These are phyloP conservation scores for Thalia dealbata DNA, from an alignment of 176 grass and related monocot species.

Conservation along the genomic window DNA sequence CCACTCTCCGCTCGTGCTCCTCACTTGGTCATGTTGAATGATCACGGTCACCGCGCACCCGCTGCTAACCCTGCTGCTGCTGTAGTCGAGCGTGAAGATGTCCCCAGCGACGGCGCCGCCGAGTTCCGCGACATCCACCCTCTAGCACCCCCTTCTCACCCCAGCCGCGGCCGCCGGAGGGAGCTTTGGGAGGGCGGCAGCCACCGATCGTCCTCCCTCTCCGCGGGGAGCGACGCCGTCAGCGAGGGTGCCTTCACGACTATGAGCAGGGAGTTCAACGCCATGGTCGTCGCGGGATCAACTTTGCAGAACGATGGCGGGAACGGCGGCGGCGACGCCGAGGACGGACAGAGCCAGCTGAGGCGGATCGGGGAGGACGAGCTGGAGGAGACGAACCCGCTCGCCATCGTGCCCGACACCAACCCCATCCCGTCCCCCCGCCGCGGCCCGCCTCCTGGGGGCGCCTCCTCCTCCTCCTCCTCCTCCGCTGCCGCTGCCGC, in stretches of 20 bases:
- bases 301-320: slow-evolving; percentile 29
- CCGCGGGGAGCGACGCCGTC: slow-evolving; percentile 12
- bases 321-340: background rate
- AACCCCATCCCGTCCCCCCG: slow-evolving; percentile 59
- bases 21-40: slow-evolving; percentile 28
- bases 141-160: slow-evolving; percentile 24
- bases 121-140: slow-evolving; percentile 82
- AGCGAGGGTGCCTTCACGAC: slow-evolving; percentile 45
- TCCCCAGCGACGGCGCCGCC: slow-evolving; percentile 17
- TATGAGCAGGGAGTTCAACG: slow-evolving; percentile 68
- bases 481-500: background rate
- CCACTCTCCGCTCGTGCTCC: background rate
- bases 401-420: slow-evolving; percentile 71
- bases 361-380: slow-evolving; percentile 62
- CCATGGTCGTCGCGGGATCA: slow-evolving; percentile 69
- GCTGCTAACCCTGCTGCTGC: background rate
- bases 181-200: slow-evolving; percentile 46
- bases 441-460: background rate
- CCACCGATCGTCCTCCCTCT: slow-evolving; percentile 44
- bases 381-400: slow-evolving; percentile 83
- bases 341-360: slow-evolving; percentile 28
- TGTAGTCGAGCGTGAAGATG: background rate
- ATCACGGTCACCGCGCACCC: slow-evolving; percentile 9
- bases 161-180: slow-evolving; percentile 23
- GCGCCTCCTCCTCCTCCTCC: slow-evolving; percentile 10